Percentiles rank a stretch among this genome's conserved stretches.
Evolutionary conservation across 108 stramenopile genomes (phyloP).

Genomic region (Cyclotella baltica): DNA sequence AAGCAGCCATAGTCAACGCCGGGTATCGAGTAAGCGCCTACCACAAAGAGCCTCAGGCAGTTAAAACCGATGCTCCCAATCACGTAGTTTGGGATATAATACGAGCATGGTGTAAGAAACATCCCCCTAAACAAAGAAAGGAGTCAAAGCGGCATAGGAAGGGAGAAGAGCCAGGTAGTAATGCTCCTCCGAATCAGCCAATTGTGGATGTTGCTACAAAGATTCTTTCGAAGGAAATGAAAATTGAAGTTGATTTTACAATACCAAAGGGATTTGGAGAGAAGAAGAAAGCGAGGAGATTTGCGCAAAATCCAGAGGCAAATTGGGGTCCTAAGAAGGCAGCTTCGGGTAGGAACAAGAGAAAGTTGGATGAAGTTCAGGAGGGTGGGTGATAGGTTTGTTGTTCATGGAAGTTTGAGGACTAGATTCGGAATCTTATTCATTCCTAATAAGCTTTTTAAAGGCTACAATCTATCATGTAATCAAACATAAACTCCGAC

Average conservation of each 20-base stretch:
- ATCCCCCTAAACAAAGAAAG: constrained; percentile 68
- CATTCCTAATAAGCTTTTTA: no score
- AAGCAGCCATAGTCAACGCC: constrained; percentile 90
- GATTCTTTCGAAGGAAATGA: constrained; percentile 77
- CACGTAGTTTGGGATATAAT: constrained; percentile 94
- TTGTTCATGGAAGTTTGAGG: neutral
- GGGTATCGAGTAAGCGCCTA: constrained; percentile 93
- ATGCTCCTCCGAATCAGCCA: constrained; percentile 17
- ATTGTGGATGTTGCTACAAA: constrained; percentile 54
- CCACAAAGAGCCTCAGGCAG: constrained; percentile 94
- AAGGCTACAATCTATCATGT: no score
- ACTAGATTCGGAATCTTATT: no score
- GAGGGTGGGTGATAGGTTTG: neutral
- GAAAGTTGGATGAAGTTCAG: constrained; percentile 8
- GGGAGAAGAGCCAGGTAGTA: constrained; percentile 44
- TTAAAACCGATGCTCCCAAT: constrained; percentile 96
- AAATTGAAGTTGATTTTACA: constrained; percentile 73
- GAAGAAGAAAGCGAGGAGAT: constrained; percentile 68
- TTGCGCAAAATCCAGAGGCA: constrained; percentile 84
- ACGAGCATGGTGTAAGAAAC: constrained; percentile 86
- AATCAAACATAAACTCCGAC: no score
- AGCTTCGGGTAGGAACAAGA: constrained; percentile 64
- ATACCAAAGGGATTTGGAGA: constrained; percentile 47
- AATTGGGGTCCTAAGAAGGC: constrained; percentile 92
- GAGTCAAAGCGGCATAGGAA: constrained; percentile 67